These are phyloP conservation scores for Schizochytrium sp. DNA, from an alignment of 108 stramenopile genomes.

Conservation along the genomic window DNA sequence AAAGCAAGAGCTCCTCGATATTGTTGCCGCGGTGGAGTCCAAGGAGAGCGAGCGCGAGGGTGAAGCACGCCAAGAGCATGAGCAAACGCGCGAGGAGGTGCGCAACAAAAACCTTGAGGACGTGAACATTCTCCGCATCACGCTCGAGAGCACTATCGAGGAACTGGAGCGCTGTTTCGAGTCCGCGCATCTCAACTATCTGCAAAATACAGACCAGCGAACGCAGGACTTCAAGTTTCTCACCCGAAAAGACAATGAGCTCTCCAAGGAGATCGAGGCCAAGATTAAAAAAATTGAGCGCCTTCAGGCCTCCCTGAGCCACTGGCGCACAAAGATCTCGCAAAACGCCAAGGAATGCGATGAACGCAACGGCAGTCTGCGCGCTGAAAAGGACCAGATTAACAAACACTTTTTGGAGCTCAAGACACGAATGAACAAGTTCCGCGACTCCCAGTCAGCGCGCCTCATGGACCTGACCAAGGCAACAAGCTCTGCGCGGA, in stretches of 20 bases:
- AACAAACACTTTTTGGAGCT: slow-evolving; percentile 53
- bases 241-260: slow-evolving; percentile 43
- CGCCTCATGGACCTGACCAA: slow-evolving; percentile 37
- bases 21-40: slow-evolving; percentile 39
- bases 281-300: slow-evolving; percentile 47
- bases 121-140: slow-evolving; percentile 50
- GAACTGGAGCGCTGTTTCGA: slow-evolving; percentile 57
- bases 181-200: slow-evolving; percentile 38
- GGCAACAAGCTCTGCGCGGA: slow-evolving; percentile 39
- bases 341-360: slow-evolving; percentile 45
- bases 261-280: slow-evolving; percentile 41
- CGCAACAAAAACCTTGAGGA: slow-evolving; percentile 54
- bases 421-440: slow-evolving; percentile 48
- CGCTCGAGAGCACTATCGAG: slow-evolving; percentile 51
- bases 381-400: slow-evolving; percentile 44
- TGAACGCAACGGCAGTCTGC: slow-evolving; percentile 43
- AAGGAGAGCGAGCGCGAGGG: slow-evolving; percentile 38
- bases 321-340: slow-evolving; percentile 52
- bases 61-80: slow-evolving; percentile 49
- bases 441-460: slow-evolving; percentile 28
- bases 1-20: slow-evolving; percentile 35
- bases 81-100: slow-evolving; percentile 52
- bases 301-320: slow-evolving; percentile 39
- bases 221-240: slow-evolving; percentile 57
- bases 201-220: slow-evolving; percentile 52